A percentile compares a stretch with the other conserved stretches of the same genome.
These are phyloP conservation scores for Wickerhamiella parazyma DNA, from an alignment of 805 yeast genomes.

Conservation along the genomic window DNA sequence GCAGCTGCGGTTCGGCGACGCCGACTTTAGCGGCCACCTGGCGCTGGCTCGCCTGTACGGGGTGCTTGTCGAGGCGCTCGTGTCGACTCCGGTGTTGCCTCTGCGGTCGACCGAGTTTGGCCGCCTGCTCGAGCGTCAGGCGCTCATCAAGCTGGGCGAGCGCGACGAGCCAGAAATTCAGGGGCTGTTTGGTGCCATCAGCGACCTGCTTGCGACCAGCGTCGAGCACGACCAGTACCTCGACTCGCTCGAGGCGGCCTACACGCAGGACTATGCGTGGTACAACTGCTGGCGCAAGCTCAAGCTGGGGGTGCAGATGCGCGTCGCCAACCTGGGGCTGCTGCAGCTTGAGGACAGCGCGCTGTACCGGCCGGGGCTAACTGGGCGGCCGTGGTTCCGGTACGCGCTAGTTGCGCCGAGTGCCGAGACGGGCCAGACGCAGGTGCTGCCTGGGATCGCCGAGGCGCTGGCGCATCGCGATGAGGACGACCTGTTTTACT, in stretches of 20 bases:
- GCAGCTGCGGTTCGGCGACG: constrained; percentile 40
- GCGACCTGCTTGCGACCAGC: constrained; percentile 24
- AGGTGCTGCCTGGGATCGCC: constrained; percentile 39
- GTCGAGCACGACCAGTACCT: constrained; percentile 37
- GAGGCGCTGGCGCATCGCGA: constrained; percentile 41
- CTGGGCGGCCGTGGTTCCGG: constrained; percentile 41
- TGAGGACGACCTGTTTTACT: constrained; percentile 26
- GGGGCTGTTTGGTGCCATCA: constrained; percentile 15
- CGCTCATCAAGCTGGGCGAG: constrained; percentile 25
- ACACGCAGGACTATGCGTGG: constrained; percentile 66
- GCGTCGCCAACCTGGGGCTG: constrained; percentile 30
- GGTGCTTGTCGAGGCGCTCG: constrained; percentile 33
- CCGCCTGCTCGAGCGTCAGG: constrained; percentile 27
- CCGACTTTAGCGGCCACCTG: constrained; percentile 40
- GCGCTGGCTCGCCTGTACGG: constrained; percentile 48
- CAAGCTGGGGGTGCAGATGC: constrained; percentile 17
- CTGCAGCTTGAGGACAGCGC: constrained; percentile 34
- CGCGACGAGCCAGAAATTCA: constrained; percentile 13
- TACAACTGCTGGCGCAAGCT: constrained; percentile 31
- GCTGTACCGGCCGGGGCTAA: constrained; percentile 35
- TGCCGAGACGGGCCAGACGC: constrained; percentile 44
- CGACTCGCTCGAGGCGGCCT: constrained; percentile 34
- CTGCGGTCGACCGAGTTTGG: constrained; percentile 34
- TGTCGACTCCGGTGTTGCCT: constrained; percentile 37
- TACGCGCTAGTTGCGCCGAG: constrained; percentile 47